Evolutionary conservation across 495 filamentous ascomycete genomes (phyloP).

Genomic region (Oidiodendron maius): DNA sequence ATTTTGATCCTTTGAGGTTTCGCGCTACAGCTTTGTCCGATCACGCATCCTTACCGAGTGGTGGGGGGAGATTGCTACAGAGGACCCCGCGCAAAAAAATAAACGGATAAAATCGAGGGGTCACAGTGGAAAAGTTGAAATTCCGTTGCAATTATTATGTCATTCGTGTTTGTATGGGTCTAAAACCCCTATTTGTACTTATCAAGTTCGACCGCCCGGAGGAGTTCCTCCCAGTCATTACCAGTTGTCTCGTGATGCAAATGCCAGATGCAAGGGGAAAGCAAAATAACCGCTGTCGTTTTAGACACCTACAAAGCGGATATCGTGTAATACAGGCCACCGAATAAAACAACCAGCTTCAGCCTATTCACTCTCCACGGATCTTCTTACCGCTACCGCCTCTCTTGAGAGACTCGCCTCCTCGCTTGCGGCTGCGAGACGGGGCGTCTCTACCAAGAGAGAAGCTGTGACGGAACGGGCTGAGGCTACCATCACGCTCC

Average conservation of each 20-base stretch:
- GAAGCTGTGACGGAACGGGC: too few species aligned
- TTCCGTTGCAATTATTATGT: too few species aligned
- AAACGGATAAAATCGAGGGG: too few species aligned
- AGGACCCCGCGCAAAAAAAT: too few species aligned
- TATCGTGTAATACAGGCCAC: too few species aligned
- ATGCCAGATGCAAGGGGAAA: background rate
- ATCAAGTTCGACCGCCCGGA: background rate
- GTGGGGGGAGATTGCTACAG: too few species aligned
- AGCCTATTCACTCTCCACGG: background rate
- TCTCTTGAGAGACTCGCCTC: slow-evolving; percentile 5
- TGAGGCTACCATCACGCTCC: slow-evolving; percentile 29
- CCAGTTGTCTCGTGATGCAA: background rate
- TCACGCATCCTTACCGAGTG: background rate
- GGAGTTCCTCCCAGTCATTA: background rate
- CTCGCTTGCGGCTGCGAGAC: slow-evolving; percentile 10
- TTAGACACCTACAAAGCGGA: too few species aligned
- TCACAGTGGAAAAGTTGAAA: too few species aligned
- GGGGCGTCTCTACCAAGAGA: slow-evolving; percentile 48
- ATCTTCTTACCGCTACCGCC: slow-evolving; percentile 6
- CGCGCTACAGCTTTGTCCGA: slow-evolving; percentile 3
- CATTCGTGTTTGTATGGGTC: too few species aligned
- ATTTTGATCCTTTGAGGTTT: background rate
- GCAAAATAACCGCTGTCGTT: background rate
- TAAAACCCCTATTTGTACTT: background rate
- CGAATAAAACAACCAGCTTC: background rate